Evolutionary conservation across 1,284 basidiomycete species (phyloP).

Genomic region (Heterobasidion annosum): DNA sequence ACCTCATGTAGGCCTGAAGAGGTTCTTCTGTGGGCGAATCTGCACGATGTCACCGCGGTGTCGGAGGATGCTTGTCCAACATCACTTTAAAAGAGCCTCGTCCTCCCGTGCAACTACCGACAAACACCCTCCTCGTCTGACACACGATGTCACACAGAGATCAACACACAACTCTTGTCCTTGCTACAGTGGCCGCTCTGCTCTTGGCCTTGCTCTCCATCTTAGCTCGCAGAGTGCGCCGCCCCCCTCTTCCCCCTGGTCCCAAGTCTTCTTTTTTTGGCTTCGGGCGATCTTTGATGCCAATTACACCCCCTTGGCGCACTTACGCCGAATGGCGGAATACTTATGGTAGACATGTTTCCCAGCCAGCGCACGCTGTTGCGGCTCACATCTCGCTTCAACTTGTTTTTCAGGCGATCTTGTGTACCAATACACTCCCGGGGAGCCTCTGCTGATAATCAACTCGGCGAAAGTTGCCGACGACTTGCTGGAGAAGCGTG

Average conservation of each 20-base stretch:
- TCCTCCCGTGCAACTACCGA: too few relatives aligned
- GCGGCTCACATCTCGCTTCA: too few relatives aligned
- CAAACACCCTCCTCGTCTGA: too few relatives aligned
- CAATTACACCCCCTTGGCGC: not conserved
- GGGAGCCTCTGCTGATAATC: not conserved
- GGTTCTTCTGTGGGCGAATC: too few relatives aligned
- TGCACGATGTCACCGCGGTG: too few relatives aligned
- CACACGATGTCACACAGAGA: too few relatives aligned
- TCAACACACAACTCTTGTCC: not conserved
- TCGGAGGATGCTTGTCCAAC: too few relatives aligned
- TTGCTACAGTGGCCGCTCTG: not conserved
- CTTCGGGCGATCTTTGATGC: not conserved
- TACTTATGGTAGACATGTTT: not conserved
- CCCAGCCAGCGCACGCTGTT: too few relatives aligned
- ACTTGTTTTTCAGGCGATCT: not conserved
- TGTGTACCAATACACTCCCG: not conserved
- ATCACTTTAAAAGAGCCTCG: too few relatives aligned
- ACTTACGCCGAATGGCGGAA: not conserved
- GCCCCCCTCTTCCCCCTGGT: not conserved
- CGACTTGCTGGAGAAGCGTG: not conserved
- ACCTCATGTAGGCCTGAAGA: too few relatives aligned
- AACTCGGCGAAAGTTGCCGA: not conserved
- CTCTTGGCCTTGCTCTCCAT: not conserved
- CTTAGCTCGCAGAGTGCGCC: not conserved
- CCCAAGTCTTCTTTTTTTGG: not conserved